phyloP scores from a whole-genome alignment of 2,329 filamentous ascomycete species.

The Helicocarpus griseus region DNA sequence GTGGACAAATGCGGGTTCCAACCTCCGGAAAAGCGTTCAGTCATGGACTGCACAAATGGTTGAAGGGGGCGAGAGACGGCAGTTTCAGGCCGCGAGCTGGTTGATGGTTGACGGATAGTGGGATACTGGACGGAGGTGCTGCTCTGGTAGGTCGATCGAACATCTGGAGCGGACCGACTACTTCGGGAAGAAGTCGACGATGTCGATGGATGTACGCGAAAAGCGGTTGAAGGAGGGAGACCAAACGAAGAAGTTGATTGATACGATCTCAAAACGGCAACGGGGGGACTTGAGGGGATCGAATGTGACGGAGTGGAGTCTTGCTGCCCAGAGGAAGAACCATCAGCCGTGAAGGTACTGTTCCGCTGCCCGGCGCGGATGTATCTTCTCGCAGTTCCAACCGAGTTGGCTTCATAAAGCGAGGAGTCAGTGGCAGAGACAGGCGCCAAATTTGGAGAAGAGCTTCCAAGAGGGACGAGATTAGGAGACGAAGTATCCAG shows the following conservation, averaged over 20 bases:
- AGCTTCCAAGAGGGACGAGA: slow-evolving; percentile 23
- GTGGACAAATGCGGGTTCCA: slow-evolving; percentile 37
- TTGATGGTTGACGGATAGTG: slow-evolving; percentile 26
- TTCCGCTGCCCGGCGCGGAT: slow-evolving; percentile 25
- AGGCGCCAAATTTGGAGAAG: slow-evolving; percentile 24
- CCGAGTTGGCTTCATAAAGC: slow-evolving; percentile 30
- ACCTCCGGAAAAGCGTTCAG: slow-evolving; percentile 25
- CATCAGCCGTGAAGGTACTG: slow-evolving; percentile 16
- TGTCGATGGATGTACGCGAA: slow-evolving; percentile 17
- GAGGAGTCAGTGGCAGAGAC: slow-evolving; percentile 27
- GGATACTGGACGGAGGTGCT: slow-evolving; percentile 30
- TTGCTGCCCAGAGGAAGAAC: slow-evolving; percentile 22
- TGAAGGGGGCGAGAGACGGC: slow-evolving; percentile 19
- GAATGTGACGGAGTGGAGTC: slow-evolving; percentile 25
- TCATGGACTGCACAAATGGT: slow-evolving; percentile 21
- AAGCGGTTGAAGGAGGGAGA: slow-evolving; percentile 24
- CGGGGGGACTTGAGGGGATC: slow-evolving; percentile 32
- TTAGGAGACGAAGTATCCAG: slow-evolving; percentile 31
- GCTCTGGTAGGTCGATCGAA: slow-evolving; percentile 28
- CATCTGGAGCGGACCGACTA: slow-evolving; percentile 22
- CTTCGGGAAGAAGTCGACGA: slow-evolving; percentile 19
- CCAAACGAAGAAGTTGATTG: slow-evolving; percentile 24
- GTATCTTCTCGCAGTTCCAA: slow-evolving; percentile 33
- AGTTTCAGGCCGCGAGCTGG: slow-evolving; percentile 33
- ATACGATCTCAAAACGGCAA: slow-evolving; percentile 23